Evolutionary conservation across 495 filamentous ascomycete species (phyloP).

Genomic region (Hyaloscypha finlandica): DNA sequence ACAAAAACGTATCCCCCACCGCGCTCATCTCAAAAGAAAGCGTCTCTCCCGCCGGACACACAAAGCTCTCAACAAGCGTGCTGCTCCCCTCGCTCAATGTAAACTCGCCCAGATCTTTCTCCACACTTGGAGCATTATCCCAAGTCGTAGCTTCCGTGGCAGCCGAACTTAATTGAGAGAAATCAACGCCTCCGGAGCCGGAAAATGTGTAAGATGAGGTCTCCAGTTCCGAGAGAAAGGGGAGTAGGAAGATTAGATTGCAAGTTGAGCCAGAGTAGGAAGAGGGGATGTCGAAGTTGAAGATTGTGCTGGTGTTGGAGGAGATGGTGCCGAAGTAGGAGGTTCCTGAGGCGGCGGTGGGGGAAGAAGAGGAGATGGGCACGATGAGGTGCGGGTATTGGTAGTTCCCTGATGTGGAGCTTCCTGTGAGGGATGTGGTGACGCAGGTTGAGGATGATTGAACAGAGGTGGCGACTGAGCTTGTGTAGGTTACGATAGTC

Average conservation of each 20-base stretch:
- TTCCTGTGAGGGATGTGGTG: constrained; percentile 47
- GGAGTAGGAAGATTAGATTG: constrained; percentile 66
- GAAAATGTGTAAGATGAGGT: constrained; percentile 59
- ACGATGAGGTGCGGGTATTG: constrained; percentile 69
- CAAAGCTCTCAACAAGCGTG: constrained; percentile 55
- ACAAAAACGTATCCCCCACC: constrained; percentile 52
- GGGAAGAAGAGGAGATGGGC: constrained; percentile 57
- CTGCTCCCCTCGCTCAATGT: constrained; percentile 54
- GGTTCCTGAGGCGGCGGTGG: constrained; percentile 52
- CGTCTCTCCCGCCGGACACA: constrained; percentile 56
- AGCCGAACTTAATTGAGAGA: constrained; percentile 44
- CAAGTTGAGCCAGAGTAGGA: constrained; percentile 58
- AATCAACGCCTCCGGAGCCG: constrained; percentile 55
- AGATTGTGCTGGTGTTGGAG: constrained; percentile 56
- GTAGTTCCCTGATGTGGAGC: constrained; percentile 37
- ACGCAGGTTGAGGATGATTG: constrained; percentile 44
- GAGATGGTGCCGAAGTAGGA: constrained; percentile 56
- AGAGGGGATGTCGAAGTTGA: constrained; percentile 68
- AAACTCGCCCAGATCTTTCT: constrained; percentile 46
- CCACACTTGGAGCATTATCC: constrained; percentile 49
- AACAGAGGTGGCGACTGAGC: background rate
- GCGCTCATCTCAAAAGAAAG: constrained; percentile 56
- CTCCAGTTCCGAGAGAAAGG: constrained; percentile 48
- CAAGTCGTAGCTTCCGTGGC: constrained; percentile 50
- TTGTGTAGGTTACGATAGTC: background rate